Base-by-base conservation (phyloP, 345 rosid genomes). In the Brassica juncea region DNA sequence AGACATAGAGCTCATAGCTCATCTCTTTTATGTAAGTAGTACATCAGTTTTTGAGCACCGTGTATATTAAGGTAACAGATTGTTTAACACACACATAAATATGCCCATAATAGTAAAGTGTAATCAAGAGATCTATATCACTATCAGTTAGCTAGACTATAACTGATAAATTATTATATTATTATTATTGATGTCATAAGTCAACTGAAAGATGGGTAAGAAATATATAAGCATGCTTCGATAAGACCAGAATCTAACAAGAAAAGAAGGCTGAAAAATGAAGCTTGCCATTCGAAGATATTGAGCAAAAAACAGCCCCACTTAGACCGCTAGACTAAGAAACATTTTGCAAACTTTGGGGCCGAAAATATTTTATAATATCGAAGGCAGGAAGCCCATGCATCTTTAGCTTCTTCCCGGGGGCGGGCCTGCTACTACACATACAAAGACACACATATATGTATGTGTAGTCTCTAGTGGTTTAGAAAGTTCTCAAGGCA, bases 401-500 rank as follows among this genome's bases (percentile, higher is more conserved):
- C 47, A 9, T 39, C 47, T 8, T 39, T 39, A 39, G 12, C 47
- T 39, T 39, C 47, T 39, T 8, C 12, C 12, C 47, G 9, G 47
- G 47, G 12, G 47, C 42, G 42, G 2, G 9, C 47, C 47, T 39
- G 47, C 47, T 9, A 39, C 47, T 39, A 39, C 12, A 39, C 47
- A 39, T 39, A 39, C 47, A 39, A 3, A 39, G 47, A 39, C 12
- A 39, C 4, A 39, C 47, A 39, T 39, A 4, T 32, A 32, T 32
- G 35, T 32, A 3, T 39, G 12, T 39, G 9, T 39, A 39, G 47
- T 39, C 19, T 72, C 52, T 81, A 81, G 44, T 49, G 15, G 80
- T 80, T 86, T 82, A 80, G 83, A 87, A 94, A 94, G 73, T 87
- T 89, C 79, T 94, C 92, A 65, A 92, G 87, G 71, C 97, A 94